phyloP scores from a whole-genome alignment of 139 green algal species.

The Nannochloris sp. region DNA sequence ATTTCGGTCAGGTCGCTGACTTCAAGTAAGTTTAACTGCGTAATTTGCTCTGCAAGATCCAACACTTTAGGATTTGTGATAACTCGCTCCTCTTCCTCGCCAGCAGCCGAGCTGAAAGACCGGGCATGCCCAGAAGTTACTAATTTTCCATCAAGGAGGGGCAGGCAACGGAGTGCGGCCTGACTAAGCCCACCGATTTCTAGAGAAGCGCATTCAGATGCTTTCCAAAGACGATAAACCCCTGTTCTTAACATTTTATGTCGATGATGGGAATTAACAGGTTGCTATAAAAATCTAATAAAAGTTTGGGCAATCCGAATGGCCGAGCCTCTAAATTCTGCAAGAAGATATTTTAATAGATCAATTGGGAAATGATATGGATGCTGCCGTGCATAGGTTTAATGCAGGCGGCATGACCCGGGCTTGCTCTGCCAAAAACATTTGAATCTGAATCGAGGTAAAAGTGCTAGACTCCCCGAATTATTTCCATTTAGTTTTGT shows the following conservation, averaged over 20 bases:
- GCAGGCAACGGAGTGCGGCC: neutral
- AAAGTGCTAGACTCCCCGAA: too few relatives aligned
- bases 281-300: neutral
- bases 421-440: neutral
- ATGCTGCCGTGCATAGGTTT: neutral
- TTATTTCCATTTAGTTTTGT: neutral
- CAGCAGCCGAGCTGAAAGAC: neutral
- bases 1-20: constrained; percentile 63
- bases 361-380: neutral
- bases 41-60: constrained; percentile 63
- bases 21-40: constrained; percentile 68
- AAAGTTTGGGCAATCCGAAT: neutral
- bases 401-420: too few relatives aligned
- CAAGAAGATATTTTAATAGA: neutral
- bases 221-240: neutral
- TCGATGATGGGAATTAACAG: neutral
- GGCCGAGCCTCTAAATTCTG: neutral
- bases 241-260: neutral
- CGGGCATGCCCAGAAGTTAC: neutral
- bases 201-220: neutral
- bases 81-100: constrained; percentile 13
- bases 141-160: neutral
- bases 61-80: constrained; percentile 30
- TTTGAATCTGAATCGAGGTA: neutral
- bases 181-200: neutral